Base-by-base conservation (phyloP, 768 basidiomycete species). In the Boletus insuetus region DNA sequence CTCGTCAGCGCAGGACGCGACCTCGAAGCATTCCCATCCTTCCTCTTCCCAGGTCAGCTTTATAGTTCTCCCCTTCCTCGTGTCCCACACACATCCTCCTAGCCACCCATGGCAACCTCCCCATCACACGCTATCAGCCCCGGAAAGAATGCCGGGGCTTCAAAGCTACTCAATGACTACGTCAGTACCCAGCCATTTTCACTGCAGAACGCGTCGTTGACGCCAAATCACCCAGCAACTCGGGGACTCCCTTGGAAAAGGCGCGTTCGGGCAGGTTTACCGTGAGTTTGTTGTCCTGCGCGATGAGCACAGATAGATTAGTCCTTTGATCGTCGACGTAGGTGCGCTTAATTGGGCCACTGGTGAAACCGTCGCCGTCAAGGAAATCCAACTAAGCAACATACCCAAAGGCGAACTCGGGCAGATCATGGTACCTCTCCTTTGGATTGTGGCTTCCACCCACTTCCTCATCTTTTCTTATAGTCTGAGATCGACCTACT, bases 331-430 rank as follows among this genome's bases (percentile, higher is more conserved):
- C 43, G 48, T 41, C 16, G 41, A 45, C 14, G 35, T 60, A 92
- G 91, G 91, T 61, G 91, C 90, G 46, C 75, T 96, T 67, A 95
- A 96, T 65, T 94, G 93, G 88, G 89, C 91, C 16, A 98, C 94
- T 24, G 97, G 97, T 24, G 97, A 98, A 76, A 97, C 96, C 3
- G 96, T 98, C 40, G 97, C 97, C 3, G 89, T 99, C 66, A 99
- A 99, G 79, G 95, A 98, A 73, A 96, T 99, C 62, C 89, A 92
- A 69, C 75, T 99, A 58, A 88, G 86, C 71, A 94, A 92, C 70
- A 95, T 99, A 55, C 91, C 95, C 4, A 91, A 93, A 70, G 83
- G 85, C 52, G 94, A 98, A 69, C 82, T 99, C 38, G 88, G 90
- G 19, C 95, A 98, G 74, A 98, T 99, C 68, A 98, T 98, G 96